Evolutionary conservation across 1,139 yeast species (phyloP).

Genomic region (Schwanniomyces etchellsii): DNA sequence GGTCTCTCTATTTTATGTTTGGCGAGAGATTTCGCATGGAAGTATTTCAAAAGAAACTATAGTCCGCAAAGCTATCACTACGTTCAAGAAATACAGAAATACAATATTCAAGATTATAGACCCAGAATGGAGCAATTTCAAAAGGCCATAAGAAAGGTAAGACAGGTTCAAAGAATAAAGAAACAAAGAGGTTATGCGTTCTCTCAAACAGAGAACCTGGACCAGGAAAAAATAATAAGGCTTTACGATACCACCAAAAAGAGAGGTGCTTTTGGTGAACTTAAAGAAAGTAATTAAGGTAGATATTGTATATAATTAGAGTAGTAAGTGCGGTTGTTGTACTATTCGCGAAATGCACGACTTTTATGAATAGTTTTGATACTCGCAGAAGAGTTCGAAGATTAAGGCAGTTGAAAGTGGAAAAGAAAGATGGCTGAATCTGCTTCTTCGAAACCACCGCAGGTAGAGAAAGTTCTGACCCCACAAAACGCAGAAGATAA

Average conservation of each 20-base stretch:
- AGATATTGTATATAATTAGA: slow-evolving; percentile 1
- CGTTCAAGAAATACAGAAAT: slow-evolving; percentile 95
- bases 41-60: slow-evolving; percentile 87
- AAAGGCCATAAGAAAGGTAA: slow-evolving; percentile 91
- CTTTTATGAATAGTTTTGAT: neutral
- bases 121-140: slow-evolving; percentile 97
- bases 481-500: slow-evolving; percentile 2
- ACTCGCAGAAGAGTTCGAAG: neutral
- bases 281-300: slow-evolving; percentile 17
- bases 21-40: slow-evolving; percentile 88
- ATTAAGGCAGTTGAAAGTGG: neutral
- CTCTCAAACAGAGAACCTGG: slow-evolving; percentile 90
- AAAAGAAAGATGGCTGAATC: neutral
- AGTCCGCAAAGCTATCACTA: slow-evolving; percentile 89
- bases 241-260: slow-evolving; percentile 89
- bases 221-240: slow-evolving; percentile 85
- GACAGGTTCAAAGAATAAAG: slow-evolving; percentile 97
- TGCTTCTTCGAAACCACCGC: neutral
- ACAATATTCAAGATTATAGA: slow-evolving; percentile 86
- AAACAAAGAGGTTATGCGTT: slow-evolving; percentile 98
- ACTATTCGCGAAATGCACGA: slow-evolving; percentile 1
- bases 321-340: neutral
- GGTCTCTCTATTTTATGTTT: slow-evolving; percentile 75
- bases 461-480: neutral
- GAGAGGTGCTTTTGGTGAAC: slow-evolving; percentile 49